Percentiles rank a stretch among this genome's conserved stretches.
These are phyloP conservation scores for Furculomyces boomerangus DNA, from an alignment of 371 early-diverging fungal genomes.

Conservation along the genomic window DNA sequence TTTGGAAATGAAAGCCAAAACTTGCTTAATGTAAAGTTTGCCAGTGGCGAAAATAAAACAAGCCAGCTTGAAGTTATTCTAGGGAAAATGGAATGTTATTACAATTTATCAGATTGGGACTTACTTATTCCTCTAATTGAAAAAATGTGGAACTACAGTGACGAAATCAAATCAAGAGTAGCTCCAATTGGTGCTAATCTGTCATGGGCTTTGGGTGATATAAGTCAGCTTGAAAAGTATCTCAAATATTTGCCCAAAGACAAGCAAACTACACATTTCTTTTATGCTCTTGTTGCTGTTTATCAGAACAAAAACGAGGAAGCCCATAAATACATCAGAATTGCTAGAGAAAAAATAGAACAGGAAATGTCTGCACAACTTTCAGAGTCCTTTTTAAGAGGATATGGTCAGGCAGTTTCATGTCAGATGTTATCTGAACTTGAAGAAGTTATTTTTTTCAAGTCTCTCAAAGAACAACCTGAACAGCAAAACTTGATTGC, in stretches of 20 bases:
- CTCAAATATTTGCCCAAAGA: constrained; percentile 62
- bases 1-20: too few species aligned
- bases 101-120: constrained; percentile 89
- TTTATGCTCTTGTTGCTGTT: constrained; percentile 70
- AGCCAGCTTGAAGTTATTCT: constrained; percentile 7
- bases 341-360: constrained; percentile 73
- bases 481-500: constrained; percentile 63
- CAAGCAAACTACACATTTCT: constrained; percentile 50
- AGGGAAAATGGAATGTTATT: constrained; percentile 86
- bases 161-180: constrained; percentile 18
- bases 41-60: too few species aligned
- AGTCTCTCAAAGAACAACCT: constrained; percentile 58
- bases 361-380: constrained; percentile 39
- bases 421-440: constrained; percentile 94
- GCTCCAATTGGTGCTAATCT: constrained; percentile 85
- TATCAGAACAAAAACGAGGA: constrained; percentile 64
- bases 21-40: too few species aligned
- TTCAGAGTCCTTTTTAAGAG: constrained; percentile 86
- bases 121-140: constrained; percentile 59
- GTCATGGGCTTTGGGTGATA: constrained; percentile 85
- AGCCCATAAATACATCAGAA: constrained; percentile 56
- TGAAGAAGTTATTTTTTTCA: constrained; percentile 89
- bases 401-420: constrained; percentile 71
- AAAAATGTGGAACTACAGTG: constrained; percentile 53
- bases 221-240: constrained; percentile 84